These are phyloP conservation scores for Salix exigua DNA, from an alignment of 345 rosid species.

Conservation along the genomic window DNA sequence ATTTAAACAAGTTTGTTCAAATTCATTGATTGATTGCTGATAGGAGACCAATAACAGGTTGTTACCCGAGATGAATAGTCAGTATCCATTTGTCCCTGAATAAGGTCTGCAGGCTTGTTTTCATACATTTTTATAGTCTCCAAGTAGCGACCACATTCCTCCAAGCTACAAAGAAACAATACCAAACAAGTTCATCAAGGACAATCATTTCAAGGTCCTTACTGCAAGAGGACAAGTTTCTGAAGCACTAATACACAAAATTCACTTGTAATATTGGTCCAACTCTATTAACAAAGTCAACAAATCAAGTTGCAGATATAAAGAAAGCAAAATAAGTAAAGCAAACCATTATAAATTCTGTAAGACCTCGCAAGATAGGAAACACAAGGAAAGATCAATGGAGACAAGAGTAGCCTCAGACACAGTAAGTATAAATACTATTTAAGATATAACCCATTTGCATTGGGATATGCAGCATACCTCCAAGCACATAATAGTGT, in stretches of 20 bases:
- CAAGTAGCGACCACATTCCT: conserved; percentile 94
- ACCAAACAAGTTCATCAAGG: not conserved
- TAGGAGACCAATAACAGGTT: not conserved
- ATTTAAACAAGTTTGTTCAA: not conserved
- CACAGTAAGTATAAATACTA: not conserved
- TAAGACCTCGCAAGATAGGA: not conserved
- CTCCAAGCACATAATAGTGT: conserved; percentile 90
- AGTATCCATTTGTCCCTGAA: conserved; percentile 89
- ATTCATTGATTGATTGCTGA: not conserved
- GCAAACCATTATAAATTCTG: not conserved
- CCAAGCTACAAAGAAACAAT: conserved; percentile 49
- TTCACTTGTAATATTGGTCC: not conserved
- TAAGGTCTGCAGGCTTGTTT: conserved; percentile 92
- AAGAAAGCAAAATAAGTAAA: not conserved
- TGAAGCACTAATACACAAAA: not conserved
- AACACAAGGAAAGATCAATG: not conserved
- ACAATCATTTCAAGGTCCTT: not conserved
- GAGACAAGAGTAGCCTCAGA: not conserved
- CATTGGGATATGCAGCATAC: conserved; percentile 24
- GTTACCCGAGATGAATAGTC: conserved; percentile 81
- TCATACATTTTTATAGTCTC: conserved; percentile 93
- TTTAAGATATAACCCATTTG: not conserved
- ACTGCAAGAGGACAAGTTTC: not conserved
- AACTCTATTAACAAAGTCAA: not conserved
- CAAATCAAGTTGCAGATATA: not conserved